phyloP scores from a whole-genome alignment of 2,329 filamentous ascomycete genomes.

The Colletotrichum sp. region DNA sequence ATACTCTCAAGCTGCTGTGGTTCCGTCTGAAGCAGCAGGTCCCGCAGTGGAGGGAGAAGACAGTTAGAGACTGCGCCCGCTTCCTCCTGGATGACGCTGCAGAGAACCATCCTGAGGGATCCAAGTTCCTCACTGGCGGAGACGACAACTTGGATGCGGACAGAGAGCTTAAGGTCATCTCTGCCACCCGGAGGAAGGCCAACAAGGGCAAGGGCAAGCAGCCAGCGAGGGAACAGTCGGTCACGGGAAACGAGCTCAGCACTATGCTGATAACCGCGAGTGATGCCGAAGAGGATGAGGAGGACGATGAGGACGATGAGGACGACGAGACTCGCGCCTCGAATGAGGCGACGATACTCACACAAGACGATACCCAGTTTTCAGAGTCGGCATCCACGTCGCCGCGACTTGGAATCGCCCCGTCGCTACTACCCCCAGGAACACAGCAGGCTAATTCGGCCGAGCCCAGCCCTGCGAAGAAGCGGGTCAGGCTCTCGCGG shows the following conservation, averaged over 20 bases:
- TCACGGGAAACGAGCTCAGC: not conserved
- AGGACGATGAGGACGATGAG: not conserved
- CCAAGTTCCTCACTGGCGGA: not conserved
- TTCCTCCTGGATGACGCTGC: conserved; percentile 36
- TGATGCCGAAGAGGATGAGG: not conserved
- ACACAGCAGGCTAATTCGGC: not conserved
- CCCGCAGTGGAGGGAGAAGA: conserved; percentile 33
- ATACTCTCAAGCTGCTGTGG: conserved; percentile 44
- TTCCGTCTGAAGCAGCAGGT: conserved; percentile 39
- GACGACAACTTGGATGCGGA: not conserved
- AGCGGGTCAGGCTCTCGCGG: conserved; percentile 3
- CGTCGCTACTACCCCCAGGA: not conserved
- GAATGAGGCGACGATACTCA: not conserved
- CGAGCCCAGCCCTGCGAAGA: conserved; percentile 9
- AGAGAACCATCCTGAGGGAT: conserved; percentile 18
- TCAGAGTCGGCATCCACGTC: not conserved
- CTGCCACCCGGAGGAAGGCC: not conserved
- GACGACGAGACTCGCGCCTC: not conserved
- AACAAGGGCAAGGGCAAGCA: not conserved
- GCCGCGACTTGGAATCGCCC: not conserved
- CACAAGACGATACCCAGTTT: not conserved
- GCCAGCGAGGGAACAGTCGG: not conserved
- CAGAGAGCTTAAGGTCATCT: not conserved
- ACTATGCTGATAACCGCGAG: not conserved
- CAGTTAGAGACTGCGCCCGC: conserved; percentile 38